Percentiles rank a stretch among this genome's conserved stretches.
Evolutionary conservation across 2,329 filamentous ascomycete genomes (phyloP).

Genomic region (Colletotrichum trifolii): DNA sequence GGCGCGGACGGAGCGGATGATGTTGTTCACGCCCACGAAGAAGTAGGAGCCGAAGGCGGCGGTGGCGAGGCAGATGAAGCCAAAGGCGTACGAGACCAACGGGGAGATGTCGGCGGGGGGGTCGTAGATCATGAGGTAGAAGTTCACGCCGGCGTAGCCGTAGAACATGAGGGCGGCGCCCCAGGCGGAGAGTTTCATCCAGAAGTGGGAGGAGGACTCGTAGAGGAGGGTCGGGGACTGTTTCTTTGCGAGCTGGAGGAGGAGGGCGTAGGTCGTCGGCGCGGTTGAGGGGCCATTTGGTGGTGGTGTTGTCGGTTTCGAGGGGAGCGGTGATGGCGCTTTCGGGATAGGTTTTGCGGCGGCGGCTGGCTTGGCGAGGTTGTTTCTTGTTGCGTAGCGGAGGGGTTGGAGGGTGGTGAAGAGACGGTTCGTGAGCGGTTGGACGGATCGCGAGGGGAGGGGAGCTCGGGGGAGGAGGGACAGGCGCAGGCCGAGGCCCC

Average conservation of each 20-base stretch:
- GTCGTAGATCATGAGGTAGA: constrained; percentile 59
- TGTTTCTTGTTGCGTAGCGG: constrained; percentile 1
- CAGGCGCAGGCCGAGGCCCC: constrained; percentile 30
- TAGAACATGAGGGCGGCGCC: constrained; percentile 65
- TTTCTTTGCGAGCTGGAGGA: constrained; percentile 66
- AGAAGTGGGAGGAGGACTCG: constrained; percentile 71
- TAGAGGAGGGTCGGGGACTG: constrained; percentile 70
- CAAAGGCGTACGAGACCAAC: constrained; percentile 50
- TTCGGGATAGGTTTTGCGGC: neutral
- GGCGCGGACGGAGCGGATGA: constrained; percentile 69
- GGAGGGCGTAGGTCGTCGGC: constrained; percentile 51
- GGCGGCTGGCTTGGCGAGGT: constrained; percentile 1
- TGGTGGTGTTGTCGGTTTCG: neutral
- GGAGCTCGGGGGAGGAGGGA: constrained; percentile 21
- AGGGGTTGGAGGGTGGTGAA: constrained; percentile 26
- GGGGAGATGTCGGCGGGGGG: constrained; percentile 61
- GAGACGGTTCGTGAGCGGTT: constrained; percentile 12
- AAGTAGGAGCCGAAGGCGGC: constrained; percentile 70
- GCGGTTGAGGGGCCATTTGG: neutral
- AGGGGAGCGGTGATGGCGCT: neutral
- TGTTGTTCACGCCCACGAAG: constrained; percentile 64
- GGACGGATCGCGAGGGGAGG: constrained; percentile 21
- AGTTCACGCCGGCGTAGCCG: constrained; percentile 61
- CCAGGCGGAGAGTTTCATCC: constrained; percentile 71
- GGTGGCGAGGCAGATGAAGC: constrained; percentile 70